Evolutionary conservation across 345 rosid genomes (phyloP).

Genomic region (Clausena lansium): DNA sequence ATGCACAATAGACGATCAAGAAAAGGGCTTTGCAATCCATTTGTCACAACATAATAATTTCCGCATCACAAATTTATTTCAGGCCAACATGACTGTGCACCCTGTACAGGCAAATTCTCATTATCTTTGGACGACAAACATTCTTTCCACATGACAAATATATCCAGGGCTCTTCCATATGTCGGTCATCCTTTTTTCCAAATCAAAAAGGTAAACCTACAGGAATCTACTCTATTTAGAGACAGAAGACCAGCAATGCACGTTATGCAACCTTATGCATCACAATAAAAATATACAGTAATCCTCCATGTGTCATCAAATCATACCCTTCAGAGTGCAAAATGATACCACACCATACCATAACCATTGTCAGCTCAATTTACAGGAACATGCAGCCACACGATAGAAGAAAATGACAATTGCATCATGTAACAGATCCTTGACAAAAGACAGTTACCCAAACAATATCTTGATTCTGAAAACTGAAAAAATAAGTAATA

Average conservation of each 20-base stretch:
- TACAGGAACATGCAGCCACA: neutral
- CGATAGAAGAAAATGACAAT: neutral
- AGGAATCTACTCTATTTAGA: neutral
- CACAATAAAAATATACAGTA: neutral
- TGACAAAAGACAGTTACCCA: too few species aligned
- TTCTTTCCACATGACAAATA: neutral
- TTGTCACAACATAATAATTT: neutral
- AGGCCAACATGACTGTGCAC: neutral
- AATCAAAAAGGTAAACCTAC: neutral
- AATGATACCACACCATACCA: neutral
- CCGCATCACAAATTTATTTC: neutral
- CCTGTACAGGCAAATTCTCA: neutral
- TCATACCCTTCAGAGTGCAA: neutral
- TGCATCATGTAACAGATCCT: neutral
- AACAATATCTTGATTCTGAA: neutral
- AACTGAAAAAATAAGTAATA: neutral
- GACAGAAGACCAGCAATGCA: neutral
- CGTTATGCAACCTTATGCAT: neutral
- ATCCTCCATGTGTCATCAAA: neutral
- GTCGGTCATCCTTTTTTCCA: neutral
- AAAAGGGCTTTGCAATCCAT: neutral
- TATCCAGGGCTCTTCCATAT: neutral
- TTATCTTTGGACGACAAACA: neutral
- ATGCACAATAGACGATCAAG: neutral
- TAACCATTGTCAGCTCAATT: neutral